Conservation (phyloP, 2,329 filamentous ascomycete genomes). For the Pleoardoris graminearum region DNA sequence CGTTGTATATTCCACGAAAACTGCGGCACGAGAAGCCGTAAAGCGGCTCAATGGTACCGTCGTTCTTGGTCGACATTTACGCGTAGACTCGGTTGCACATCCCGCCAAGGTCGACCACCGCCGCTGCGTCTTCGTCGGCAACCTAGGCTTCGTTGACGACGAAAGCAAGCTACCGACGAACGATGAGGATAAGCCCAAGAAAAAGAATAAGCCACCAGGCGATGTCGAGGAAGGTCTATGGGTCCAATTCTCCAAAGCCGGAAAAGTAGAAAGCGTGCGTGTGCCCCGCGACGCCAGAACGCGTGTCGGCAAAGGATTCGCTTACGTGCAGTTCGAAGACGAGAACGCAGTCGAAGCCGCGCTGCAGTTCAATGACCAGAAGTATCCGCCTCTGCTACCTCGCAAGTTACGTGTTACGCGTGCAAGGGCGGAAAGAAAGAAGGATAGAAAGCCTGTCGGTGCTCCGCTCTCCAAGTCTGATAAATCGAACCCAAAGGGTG, state of each 20-base stretch:
- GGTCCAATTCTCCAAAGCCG: constrained; percentile 75
- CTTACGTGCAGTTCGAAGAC: constrained; percentile 94
- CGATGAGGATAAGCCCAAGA: constrained; percentile 69
- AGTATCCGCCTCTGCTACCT: constrained; percentile 92
- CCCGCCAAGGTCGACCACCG: constrained; percentile 80
- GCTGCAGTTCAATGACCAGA: constrained; percentile 84
- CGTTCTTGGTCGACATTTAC: constrained; percentile 83
- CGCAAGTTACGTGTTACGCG: constrained; percentile 82
- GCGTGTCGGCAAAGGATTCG: constrained; percentile 92
- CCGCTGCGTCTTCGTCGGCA: constrained; percentile 94
- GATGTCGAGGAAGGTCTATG: constrained; percentile 94
- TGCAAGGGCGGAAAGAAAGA: constrained; percentile 66
- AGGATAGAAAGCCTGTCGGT: constrained; percentile 34
- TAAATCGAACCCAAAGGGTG: constrained; percentile 43
- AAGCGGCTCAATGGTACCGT: constrained; percentile 79
- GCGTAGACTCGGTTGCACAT: constrained; percentile 89
- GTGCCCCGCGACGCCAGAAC: constrained; percentile 89
- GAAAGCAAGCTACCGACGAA: constrained; percentile 69
- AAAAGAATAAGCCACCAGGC: constrained; percentile 69
- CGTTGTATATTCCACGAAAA: constrained; percentile 77
- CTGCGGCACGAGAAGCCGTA: constrained; percentile 76
- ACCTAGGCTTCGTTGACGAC: constrained; percentile 93
- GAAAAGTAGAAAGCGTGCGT: constrained; percentile 88
- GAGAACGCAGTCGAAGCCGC: constrained; percentile 89
- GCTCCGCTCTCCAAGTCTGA: constrained; percentile 18